Evolutionary conservation across 306 rosid species (phyloP).

Genomic region (Rubus idaeus): DNA sequence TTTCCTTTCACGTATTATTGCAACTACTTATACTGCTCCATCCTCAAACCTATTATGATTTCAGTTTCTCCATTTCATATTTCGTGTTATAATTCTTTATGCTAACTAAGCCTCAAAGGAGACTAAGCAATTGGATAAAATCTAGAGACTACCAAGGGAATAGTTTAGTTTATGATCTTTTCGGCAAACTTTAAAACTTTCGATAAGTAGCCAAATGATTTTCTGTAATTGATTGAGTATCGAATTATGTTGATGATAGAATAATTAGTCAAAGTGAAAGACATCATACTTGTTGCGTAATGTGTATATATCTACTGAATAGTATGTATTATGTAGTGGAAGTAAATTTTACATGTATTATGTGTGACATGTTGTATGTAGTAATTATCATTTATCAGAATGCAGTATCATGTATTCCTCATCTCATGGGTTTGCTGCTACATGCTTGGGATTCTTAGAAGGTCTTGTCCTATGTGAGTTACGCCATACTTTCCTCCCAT

Average conservation of each 20-base stretch:
- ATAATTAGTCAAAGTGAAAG: not conserved
- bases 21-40: not conserved
- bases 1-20: not conserved
- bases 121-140: not conserved
- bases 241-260: not conserved
- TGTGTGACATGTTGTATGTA: not conserved
- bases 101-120: not conserved
- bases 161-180: not conserved
- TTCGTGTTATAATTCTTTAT: not conserved
- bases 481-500: not conserved
- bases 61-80: not conserved
- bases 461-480: not conserved
- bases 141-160: not conserved
- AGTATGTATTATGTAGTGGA: not conserved
- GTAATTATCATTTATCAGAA: not conserved
- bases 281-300: not conserved
- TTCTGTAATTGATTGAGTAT: not conserved
- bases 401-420: conserved; percentile 1
- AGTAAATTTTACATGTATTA: conserved; percentile 2
- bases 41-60: not conserved
- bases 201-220: not conserved
- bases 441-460: not conserved
- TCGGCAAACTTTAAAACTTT: no score
- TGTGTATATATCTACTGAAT: not conserved
- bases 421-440: not conserved